Percentiles rank a stretch among this genome's conserved stretches.
Evolutionary conservation across 257 asterid genomes (phyloP).

Genomic region (Solanum gracilifrons): DNA sequence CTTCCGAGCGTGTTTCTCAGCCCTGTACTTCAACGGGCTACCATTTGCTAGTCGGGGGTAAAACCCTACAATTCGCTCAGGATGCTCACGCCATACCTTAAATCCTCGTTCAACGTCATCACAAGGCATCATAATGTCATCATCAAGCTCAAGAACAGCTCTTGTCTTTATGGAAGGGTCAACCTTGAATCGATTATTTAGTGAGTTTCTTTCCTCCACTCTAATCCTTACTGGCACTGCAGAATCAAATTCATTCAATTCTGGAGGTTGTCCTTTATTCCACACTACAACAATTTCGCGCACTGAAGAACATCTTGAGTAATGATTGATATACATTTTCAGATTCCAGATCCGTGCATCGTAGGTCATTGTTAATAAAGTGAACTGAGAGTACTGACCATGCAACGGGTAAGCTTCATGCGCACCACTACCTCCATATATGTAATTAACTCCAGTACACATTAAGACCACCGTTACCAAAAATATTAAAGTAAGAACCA

Average conservation of each 20-base stretch:
- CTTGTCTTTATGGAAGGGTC: slow-evolving; percentile 67
- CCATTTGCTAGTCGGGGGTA: slow-evolving; percentile 66
- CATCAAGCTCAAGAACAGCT: slow-evolving; percentile 88
- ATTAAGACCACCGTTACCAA: slow-evolving; percentile 18
- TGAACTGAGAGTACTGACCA: slow-evolving; percentile 77
- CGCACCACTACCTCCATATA: slow-evolving; percentile 80
- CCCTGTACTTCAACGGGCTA: slow-evolving; percentile 39
- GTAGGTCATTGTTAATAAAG: slow-evolving; percentile 79
- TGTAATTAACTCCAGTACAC: slow-evolving; percentile 49
- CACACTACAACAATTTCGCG: slow-evolving; percentile 90
- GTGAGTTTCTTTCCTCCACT: slow-evolving; percentile 58
- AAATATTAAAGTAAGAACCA: slow-evolving; percentile 29
- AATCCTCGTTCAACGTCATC: slow-evolving; percentile 90
- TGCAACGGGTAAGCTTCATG: slow-evolving; percentile 65
- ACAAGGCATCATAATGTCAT: slow-evolving; percentile 89
- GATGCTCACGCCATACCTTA: slow-evolving; percentile 75
- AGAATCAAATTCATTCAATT: slow-evolving; percentile 48
- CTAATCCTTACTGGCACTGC: slow-evolving; percentile 84
- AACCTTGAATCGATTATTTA: slow-evolving; percentile 70
- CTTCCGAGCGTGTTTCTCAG: slow-evolving; percentile 68
- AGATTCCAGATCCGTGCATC: slow-evolving; percentile 96
- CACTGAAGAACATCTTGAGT: slow-evolving; percentile 86
- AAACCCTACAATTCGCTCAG: slow-evolving; percentile 74
- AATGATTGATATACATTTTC: slow-evolving; percentile 71
- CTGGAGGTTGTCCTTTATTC: slow-evolving; percentile 88